Percentiles rank a stretch among this genome's conserved stretches.
These are phyloP conservation scores for Syzygium malaccense DNA, from an alignment of 441 rosid genomes.

Conservation along the genomic window DNA sequence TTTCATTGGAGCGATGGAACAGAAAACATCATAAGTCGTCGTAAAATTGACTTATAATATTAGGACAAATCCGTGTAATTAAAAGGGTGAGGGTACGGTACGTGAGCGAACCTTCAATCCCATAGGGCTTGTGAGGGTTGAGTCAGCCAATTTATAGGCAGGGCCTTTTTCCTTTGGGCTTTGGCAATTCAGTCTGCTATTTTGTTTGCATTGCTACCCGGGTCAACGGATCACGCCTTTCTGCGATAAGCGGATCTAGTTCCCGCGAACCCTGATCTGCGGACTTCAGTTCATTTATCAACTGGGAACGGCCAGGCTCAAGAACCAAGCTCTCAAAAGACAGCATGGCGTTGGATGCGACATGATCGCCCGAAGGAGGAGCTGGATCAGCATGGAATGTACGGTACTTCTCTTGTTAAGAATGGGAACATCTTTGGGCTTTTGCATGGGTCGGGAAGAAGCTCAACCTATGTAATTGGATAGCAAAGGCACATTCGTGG, in stretches of 20 bases:
- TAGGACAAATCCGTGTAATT: background rate
- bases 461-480: background rate
- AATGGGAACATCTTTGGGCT: background rate
- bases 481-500: background rate
- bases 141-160: background rate
- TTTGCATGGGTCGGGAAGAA: background rate
- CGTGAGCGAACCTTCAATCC: background rate
- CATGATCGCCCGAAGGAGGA: background rate
- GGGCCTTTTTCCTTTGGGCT: background rate
- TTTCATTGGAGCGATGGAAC: background rate
- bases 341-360: background rate
- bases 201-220: background rate
- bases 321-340: background rate
- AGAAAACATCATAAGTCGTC: background rate
- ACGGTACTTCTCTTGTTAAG: background rate
- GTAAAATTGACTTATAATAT: background rate
- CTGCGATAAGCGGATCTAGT: background rate
- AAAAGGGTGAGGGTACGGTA: background rate
- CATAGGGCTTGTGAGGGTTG: background rate
- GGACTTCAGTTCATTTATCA: background rate
- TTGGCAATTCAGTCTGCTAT: background rate
- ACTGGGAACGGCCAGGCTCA: background rate
- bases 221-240: background rate
- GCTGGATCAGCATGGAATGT: background rate
- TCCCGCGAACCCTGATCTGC: background rate